Conservation (phyloP, 164 flowering plant species). For the Stephania japonica region DNA sequence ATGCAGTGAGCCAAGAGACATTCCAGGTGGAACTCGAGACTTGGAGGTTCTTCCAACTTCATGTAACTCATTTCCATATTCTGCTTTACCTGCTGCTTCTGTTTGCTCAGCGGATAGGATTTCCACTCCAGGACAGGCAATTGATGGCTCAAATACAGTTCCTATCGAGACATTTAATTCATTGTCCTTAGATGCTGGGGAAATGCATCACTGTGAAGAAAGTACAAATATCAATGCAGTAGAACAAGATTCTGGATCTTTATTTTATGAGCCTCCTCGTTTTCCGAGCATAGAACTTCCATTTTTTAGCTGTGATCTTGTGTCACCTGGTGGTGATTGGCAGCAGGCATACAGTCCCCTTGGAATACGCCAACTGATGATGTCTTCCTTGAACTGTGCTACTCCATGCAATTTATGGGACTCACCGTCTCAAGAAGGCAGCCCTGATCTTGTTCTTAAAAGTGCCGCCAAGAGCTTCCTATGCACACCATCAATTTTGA, state of each 20-base stretch:
- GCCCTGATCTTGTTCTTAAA: slow-evolving; percentile 69
- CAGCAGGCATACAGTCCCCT: slow-evolving; percentile 94
- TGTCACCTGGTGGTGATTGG: slow-evolving; percentile 58
- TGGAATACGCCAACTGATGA: slow-evolving; percentile 85
- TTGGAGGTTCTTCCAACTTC: slow-evolving; percentile 23
- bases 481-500: slow-evolving; percentile 79
- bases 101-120: slow-evolving; percentile 22
- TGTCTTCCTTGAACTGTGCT: slow-evolving; percentile 60
- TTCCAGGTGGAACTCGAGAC: slow-evolving; percentile 26
- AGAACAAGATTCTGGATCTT: slow-evolving; percentile 40
- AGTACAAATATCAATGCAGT: slow-evolving; percentile 17
- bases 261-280: slow-evolving; percentile 92
- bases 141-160: slow-evolving; percentile 30
- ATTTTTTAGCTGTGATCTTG: slow-evolving; percentile 91
- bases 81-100: slow-evolving; percentile 28
- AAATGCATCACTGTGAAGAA: slow-evolving; percentile 26
- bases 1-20: slow-evolving; percentile 19
- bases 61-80: slow-evolving; percentile 33
- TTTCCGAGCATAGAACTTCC: slow-evolving; percentile 92
- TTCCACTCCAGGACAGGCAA: slow-evolving; percentile 24
- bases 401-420: slow-evolving; percentile 80
- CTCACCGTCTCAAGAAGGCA: slow-evolving; percentile 63
- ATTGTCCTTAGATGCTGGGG: slow-evolving; percentile 18
- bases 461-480: slow-evolving; percentile 83
- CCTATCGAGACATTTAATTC: slow-evolving; percentile 37